Percentiles rank a stretch among this genome's conserved stretches.
phyloP scores from a whole-genome alignment of 1,284 basidiomycete genomes.

The Cutaneotrichosporon sp. region DNA sequence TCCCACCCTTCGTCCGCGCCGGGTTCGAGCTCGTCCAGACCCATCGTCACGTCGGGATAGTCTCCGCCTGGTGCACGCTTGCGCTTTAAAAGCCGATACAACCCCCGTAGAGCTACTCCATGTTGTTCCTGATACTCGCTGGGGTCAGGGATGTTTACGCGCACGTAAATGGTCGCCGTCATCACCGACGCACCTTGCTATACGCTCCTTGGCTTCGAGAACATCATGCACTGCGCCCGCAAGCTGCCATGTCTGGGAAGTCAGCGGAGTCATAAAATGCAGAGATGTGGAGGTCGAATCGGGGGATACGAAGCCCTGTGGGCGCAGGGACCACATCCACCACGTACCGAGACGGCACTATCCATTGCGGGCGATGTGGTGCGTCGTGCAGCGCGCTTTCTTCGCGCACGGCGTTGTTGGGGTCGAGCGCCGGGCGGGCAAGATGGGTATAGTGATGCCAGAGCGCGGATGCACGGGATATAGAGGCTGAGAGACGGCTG shows the following conservation, averaged over 20 bases:
- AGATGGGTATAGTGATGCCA: not conserved
- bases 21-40: constrained; percentile 15
- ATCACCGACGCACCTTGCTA: constrained; percentile 20
- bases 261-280: not conserved
- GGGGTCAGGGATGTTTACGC: not conserved
- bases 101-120: constrained; percentile 26
- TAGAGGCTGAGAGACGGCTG: no score
- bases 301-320: no score
- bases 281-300: not conserved
- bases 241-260: constrained; percentile 21
- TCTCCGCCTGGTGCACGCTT: constrained; percentile 15
- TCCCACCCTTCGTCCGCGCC: constrained; percentile 24
- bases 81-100: constrained; percentile 32
- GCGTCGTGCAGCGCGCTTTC: constrained; percentile 5
- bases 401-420: constrained; percentile 4
- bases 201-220: constrained; percentile 20
- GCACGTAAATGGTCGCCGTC: not conserved
- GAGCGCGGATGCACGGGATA: no score
- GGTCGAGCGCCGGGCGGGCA: not conserved
- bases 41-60: constrained; percentile 24
- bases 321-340: not conserved
- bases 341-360: constrained; percentile 23
- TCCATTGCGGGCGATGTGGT: constrained; percentile 21
- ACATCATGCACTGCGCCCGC: constrained; percentile 31
- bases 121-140: constrained; percentile 30